Evolutionary conservation across 805 yeast species (phyloP), one percentile per base, ranked within the genome.

Genomic region (Sungouiozyma ichnusensis): DNA sequence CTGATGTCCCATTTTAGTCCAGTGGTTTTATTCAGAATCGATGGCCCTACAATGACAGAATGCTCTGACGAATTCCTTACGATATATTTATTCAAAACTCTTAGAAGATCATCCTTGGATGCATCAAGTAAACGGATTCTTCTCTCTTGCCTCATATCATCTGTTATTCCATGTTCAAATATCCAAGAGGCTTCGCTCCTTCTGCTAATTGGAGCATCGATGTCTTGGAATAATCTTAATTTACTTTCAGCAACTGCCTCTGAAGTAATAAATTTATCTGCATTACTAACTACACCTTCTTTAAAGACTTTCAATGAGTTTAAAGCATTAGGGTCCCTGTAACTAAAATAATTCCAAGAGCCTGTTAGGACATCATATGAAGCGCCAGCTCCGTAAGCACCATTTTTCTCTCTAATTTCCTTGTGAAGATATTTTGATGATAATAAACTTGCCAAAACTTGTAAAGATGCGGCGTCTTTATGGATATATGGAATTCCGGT

Each of bases 371-470:
- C 86, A 57, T 81, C 84, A 59, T 80, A 92, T 6, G 74, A 65
- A 3, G 94, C 83, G 3, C 98, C 98, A 4, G 95, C 97, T 6
- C 98, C 98, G 57, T 92, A 92, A 0, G 98, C 98, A 45, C 98
- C 98, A 44, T 95, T 95, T 54, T 90, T 78, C 57, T 92, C 98
- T 50, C 98, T 75, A 33, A 92, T 78, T 48, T 87, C 95, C 11
- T 85, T 75, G 61, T 92, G 98, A 38, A 92, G 66, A 50, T 84
- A 76, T 55, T 83, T 85, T 63, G 81, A 88, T 0, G 95, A 81
- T 50, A 87, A 61, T 44, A 92, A 60, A 51, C 82, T 88, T 1
- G 96, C 73, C 37, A 92, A 68, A 0, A 92, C 76, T 61, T 85
- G 95, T 36, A 92, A 70, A 1, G 86, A 70, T 0, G 97, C 94